Conservation (phyloP, 2,329 filamentous ascomycete genomes). For the Xylaria sp. region DNA sequence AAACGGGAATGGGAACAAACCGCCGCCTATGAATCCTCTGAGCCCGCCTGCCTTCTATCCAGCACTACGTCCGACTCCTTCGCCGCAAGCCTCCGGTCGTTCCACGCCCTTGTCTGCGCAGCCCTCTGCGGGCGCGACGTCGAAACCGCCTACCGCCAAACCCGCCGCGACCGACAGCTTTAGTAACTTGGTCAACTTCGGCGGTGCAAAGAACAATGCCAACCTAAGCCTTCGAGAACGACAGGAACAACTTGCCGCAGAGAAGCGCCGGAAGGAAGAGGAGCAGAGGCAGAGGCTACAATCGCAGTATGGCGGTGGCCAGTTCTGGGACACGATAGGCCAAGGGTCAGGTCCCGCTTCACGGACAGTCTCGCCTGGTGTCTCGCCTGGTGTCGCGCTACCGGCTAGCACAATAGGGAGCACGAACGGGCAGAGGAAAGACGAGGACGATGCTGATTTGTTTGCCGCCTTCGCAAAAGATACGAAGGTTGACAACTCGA, state of each 20-base stretch:
- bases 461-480: conserved; percentile 75
- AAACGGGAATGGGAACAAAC: conserved; percentile 42
- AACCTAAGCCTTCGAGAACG: conserved; percentile 84
- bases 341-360: conserved; percentile 60
- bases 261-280: conserved; percentile 78
- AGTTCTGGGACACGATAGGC: conserved; percentile 81
- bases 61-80: conserved; percentile 66
- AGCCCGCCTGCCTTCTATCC: conserved; percentile 49
- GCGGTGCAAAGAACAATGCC: conserved; percentile 68
- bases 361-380: conserved; percentile 59
- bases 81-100: conserved; percentile 65
- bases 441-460: conserved; percentile 68
- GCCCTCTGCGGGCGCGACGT: conserved; percentile 56
- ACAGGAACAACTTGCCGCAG: conserved; percentile 72
- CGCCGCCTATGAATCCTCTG: conserved; percentile 46
- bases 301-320: conserved; percentile 78
- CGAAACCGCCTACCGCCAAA: conserved; percentile 61
- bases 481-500: conserved; percentile 74
- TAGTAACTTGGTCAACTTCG: conserved; percentile 77
- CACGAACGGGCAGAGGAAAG: conserved; percentile 49
- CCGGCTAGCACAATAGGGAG: conserved; percentile 45
- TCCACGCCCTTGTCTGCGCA: conserved; percentile 67
- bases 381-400: conserved; percentile 51
- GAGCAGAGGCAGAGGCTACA: conserved; percentile 78
- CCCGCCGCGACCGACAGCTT: conserved; percentile 77